Evolutionary conservation across 805 yeast genomes (phyloP), one percentile per base, ranked within the genome.

Genomic region (Candida pseudofarinosa): DNA sequence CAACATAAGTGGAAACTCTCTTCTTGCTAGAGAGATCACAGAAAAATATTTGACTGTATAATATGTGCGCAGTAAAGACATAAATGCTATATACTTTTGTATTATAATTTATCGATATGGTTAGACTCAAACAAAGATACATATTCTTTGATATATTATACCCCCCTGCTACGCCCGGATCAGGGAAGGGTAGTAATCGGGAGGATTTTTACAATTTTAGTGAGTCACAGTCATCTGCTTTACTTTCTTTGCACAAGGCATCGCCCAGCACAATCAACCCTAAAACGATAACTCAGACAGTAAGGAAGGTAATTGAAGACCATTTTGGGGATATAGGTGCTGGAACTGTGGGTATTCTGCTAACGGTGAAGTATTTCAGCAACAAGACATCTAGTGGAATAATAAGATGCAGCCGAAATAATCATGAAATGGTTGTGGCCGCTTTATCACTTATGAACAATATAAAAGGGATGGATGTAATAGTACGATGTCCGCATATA

Each of bases 341-440:
- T 0, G 95, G 93, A 0, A 69, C 73, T 15, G 79, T 79, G 3
- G 79, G 81, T 1, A 63, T 79, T 45, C 74, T 83, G 23, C 56
- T 86, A 3, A 75, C 79, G 13, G 63, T 90, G 40, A 87, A 88
- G 57, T 89, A 89, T 59, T 90, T 87, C 62, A 85, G 93, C 13
- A 79, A 79, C 42, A 76, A 74, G 53, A 89, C 97, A 0, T 80
- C 89, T 0, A 82, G 89, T 0, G 97, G 97, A 0, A 90, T 90
- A 3, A 54, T 91, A 15, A 72, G 96, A 47, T 85, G 91, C 44
- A 75, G 83, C 6, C 62, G 95, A 43, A 85, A 78, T 37, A 80
- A 81, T 43, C 75, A 71, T 39, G 78, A 81, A 35, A 52, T 76
- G 3, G 77, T 88, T 1, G 68, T 87, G 44, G 87, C 84, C 0